phyloP scores from a whole-genome alignment of 2,329 filamentous ascomycete genomes.

The Pestalotiopsis fici region DNA sequence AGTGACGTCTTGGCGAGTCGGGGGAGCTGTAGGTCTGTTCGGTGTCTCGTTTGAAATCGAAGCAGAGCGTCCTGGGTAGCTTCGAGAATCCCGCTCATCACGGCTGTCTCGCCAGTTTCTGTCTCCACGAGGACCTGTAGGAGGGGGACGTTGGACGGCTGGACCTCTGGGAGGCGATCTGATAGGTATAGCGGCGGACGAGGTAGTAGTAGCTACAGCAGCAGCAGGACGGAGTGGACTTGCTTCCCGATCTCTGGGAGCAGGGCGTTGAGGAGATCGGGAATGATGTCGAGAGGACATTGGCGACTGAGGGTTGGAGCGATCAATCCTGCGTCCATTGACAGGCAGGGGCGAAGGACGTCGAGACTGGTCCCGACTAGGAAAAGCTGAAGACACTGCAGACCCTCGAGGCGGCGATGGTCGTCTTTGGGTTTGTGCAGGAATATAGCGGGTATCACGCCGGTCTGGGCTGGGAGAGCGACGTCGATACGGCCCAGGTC shows the following conservation, averaged over 20 bases:
- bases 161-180: constrained; percentile 57
- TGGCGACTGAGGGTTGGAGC: constrained; percentile 48
- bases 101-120: constrained; percentile 14
- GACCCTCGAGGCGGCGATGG: constrained; percentile 51
- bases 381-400: constrained; percentile 49
- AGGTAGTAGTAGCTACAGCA: background rate
- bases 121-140: constrained; percentile 40
- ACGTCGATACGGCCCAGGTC: constrained; percentile 50
- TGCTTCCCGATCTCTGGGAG: constrained; percentile 26
- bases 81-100: constrained; percentile 37
- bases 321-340: constrained; percentile 44
- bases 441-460: constrained; percentile 42
- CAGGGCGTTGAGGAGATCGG: constrained; percentile 26
- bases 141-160: constrained; percentile 52
- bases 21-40: constrained; percentile 28
- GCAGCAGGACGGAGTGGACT: constrained; percentile 18
- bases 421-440: constrained; percentile 44
- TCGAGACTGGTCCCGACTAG: constrained; percentile 51
- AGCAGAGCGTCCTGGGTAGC: constrained; percentile 28
- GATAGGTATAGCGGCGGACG: constrained; percentile 23
- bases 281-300: constrained; percentile 27
- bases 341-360: constrained; percentile 54
- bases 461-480: constrained; percentile 54
- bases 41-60: constrained; percentile 26
- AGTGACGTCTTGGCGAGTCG: constrained; percentile 36